Evolutionary conservation across 2,329 filamentous ascomycete genomes (phyloP).

Genomic region (Chrysoporthe deuterocubensis): DNA sequence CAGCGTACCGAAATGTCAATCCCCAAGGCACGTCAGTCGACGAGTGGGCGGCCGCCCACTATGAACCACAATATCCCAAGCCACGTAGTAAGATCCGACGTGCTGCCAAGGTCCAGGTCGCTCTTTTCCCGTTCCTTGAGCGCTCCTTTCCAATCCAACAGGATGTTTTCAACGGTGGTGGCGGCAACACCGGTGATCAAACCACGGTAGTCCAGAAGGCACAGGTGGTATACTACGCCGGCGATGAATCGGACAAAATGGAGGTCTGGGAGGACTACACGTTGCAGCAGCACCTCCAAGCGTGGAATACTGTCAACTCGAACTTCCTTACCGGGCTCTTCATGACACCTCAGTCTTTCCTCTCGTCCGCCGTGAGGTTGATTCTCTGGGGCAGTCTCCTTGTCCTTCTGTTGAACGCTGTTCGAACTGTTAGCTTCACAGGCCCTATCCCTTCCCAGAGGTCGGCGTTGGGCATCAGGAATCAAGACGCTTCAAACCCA

Average conservation of each 20-base stretch:
- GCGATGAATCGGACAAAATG: slow-evolving; percentile 30
- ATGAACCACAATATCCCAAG: slow-evolving; percentile 1
- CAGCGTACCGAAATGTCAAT: neutral
- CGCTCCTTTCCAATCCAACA: slow-evolving; percentile 33
- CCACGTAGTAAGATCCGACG: slow-evolving; percentile 23
- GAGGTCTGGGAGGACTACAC: slow-evolving; percentile 24
- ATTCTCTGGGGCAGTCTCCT: neutral
- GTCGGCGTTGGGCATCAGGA: neutral
- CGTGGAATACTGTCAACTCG: neutral
- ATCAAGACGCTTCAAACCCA: neutral
- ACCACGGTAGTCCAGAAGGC: slow-evolving; percentile 34
- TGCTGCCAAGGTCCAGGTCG: slow-evolving; percentile 38
- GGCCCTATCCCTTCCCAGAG: too few species aligned
- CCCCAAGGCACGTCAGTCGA: neutral
- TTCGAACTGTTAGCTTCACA: neutral
- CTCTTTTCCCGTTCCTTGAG: slow-evolving; percentile 37
- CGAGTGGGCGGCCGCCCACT: neutral
- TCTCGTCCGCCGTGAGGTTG: neutral
- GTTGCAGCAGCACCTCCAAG: slow-evolving; percentile 20
- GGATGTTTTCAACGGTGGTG: slow-evolving; percentile 21
- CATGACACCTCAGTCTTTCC: neutral
- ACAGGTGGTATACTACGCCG: slow-evolving; percentile 38
- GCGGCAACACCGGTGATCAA: slow-evolving; percentile 30
- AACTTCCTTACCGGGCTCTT: too few species aligned
- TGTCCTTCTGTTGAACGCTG: neutral